Conservation (phyloP, 2,329 filamentous ascomycete species). For the Paracorniculantispora psalliotae region DNA sequence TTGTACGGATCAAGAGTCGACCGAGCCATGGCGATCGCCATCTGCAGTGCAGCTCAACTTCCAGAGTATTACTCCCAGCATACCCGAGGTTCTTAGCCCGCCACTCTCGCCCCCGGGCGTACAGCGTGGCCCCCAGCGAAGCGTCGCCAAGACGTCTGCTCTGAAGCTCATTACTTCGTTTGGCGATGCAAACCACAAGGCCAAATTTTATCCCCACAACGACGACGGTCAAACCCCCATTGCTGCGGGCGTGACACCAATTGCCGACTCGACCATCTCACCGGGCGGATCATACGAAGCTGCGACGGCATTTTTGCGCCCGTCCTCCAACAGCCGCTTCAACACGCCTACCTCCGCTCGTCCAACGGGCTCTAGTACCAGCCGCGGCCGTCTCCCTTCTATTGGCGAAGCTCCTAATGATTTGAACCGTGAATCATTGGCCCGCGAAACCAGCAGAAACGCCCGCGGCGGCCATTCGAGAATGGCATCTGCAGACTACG, state of each 20-base stretch:
- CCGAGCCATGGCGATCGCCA: slow-evolving; percentile 84
- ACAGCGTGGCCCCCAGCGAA: slow-evolving; percentile 53
- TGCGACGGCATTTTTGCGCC: slow-evolving; percentile 63
- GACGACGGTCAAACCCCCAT: slow-evolving; percentile 68
- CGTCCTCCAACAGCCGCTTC: slow-evolving; percentile 61
- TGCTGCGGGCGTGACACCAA: slow-evolving; percentile 80
- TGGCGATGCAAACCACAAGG: slow-evolving; percentile 56
- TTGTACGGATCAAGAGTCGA: slow-evolving; percentile 79
- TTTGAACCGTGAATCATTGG: slow-evolving; percentile 26
- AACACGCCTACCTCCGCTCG: slow-evolving; percentile 64
- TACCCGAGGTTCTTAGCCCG: slow-evolving; percentile 61
- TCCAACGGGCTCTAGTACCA: slow-evolving; percentile 47
- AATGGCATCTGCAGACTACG: slow-evolving; percentile 37
- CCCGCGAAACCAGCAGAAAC: slow-evolving; percentile 15
- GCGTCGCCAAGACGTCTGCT: slow-evolving; percentile 73
- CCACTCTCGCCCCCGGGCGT: slow-evolving; percentile 68
- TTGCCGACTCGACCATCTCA: slow-evolving; percentile 64
- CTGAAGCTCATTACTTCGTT: slow-evolving; percentile 92
- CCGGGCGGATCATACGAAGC: slow-evolving; percentile 60
- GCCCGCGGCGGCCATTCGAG: slow-evolving; percentile 27
- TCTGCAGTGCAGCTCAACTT: slow-evolving; percentile 61
- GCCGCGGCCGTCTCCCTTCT: slow-evolving; percentile 64
- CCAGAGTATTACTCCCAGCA: slow-evolving; percentile 47
- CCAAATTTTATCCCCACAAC: slow-evolving; percentile 55
- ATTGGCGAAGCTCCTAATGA: slow-evolving; percentile 57